A percentile compares a stretch with the other conserved stretches of the same genome.
Conservation (phyloP, 768 basidiomycete species). For the Boletus fagicola region DNA sequence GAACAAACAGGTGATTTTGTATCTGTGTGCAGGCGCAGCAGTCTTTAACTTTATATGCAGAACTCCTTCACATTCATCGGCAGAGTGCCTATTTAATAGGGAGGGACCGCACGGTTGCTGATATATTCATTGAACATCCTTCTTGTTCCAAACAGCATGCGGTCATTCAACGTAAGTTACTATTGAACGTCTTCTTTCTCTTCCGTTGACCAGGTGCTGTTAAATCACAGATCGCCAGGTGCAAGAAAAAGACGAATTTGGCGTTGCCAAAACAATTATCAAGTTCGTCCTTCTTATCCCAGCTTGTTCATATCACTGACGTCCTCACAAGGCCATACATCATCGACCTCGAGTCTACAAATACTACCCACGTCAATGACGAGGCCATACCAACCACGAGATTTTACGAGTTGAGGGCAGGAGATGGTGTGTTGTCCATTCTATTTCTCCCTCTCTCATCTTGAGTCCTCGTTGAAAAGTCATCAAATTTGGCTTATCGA, state of each 20-base stretch:
- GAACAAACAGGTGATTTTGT: conserved; percentile 82
- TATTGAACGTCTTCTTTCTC: not conserved
- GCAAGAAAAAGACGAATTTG: conserved; percentile 84
- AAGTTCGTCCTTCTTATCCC: conserved; percentile 60
- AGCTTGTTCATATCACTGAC: conserved; percentile 8
- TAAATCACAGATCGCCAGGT: conserved; percentile 68
- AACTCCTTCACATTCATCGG: conserved; percentile 85
- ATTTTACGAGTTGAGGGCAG: conserved; percentile 78
- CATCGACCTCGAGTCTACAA: conserved; percentile 98
- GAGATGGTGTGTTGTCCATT: conserved; percentile 61
- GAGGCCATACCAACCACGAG: conserved; percentile 79
- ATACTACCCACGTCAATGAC: conserved; percentile 90
- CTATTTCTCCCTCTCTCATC: not conserved
- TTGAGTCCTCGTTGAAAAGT: conserved; percentile 44
- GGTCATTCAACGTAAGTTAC: conserved; percentile 79
- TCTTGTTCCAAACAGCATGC: conserved; percentile 99
- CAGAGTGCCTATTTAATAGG: conserved; percentile 96
- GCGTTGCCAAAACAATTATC: conserved; percentile 67
- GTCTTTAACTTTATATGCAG: conserved; percentile 39
- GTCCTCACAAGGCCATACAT: conserved; percentile 74
- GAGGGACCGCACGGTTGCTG: conserved; percentile 80
- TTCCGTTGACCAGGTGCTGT: conserved; percentile 3
- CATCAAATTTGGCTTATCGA: conserved; percentile 81
- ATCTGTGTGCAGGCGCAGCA: not conserved
- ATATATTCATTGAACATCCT: conserved; percentile 90